Evolutionary conservation across 768 basidiomycete species (phyloP).

Genomic region (Pisolithus orientalis): DNA sequence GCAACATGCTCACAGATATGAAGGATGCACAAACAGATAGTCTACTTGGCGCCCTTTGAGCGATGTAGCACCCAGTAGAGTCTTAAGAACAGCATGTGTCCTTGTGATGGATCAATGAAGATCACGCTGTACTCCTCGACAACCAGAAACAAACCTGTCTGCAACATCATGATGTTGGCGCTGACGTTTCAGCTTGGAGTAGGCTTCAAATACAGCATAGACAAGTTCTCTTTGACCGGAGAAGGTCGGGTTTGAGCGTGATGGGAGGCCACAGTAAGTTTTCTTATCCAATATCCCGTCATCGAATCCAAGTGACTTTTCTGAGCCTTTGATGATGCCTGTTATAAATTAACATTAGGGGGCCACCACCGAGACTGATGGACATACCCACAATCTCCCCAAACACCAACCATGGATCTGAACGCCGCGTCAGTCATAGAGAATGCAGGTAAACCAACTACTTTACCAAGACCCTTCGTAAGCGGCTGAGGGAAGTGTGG

Average conservation of each 20-base stretch:
- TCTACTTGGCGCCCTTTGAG: constrained; percentile 43
- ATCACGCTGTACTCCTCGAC: not conserved
- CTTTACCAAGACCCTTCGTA: constrained; percentile 46
- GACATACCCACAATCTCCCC: constrained; percentile 56
- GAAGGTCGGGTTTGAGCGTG: constrained; percentile 50
- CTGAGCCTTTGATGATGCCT: constrained; percentile 68
- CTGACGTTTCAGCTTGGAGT: constrained; percentile 40
- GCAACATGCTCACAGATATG: not conserved
- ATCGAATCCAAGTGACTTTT: constrained; percentile 34
- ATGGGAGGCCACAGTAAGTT: constrained; percentile 43
- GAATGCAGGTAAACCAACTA: not conserved
- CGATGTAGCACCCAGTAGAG: constrained; percentile 20
- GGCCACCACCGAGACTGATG: not conserved
- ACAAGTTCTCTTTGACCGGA: constrained; percentile 40
- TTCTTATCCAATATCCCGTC: constrained; percentile 36
- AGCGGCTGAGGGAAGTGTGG: constrained; percentile 46
- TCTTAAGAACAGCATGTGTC: constrained; percentile 43
- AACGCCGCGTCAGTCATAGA: not conserved
- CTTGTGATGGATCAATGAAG: constrained; percentile 22
- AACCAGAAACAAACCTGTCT: constrained; percentile 39
- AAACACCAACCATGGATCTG: constrained; percentile 59
- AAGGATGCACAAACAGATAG: constrained; percentile 40
- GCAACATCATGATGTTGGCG: constrained; percentile 47
- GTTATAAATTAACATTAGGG: not conserved
- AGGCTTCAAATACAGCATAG: constrained; percentile 50